These are phyloP conservation scores for Beauveria medogensis DNA, from an alignment of 2,329 filamentous ascomycete genomes.

Conservation along the genomic window DNA sequence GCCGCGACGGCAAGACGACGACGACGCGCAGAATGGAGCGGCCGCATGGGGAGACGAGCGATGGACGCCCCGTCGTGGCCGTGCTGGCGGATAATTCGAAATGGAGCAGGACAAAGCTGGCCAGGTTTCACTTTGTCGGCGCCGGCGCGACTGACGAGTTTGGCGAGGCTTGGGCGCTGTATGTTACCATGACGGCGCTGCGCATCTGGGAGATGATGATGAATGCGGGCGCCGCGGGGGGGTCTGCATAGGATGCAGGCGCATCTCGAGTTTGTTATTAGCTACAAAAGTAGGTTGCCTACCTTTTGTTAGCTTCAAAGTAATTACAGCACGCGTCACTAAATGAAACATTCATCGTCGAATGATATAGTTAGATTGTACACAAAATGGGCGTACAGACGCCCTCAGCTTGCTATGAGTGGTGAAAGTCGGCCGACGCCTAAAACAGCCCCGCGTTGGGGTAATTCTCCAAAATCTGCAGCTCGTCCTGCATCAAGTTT, in stretches of 20 bases:
- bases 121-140: slow-evolving; percentile 32
- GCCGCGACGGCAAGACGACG: not conserved
- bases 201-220: slow-evolving; percentile 7
- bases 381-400: not conserved
- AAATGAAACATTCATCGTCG: no score
- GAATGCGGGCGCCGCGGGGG: not conserved
- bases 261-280: no score
- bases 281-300: no score
- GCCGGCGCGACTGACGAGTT: slow-evolving; percentile 29
- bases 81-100: slow-evolving; percentile 20
- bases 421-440: not conserved
- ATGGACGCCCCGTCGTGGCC: slow-evolving; percentile 34
- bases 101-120: slow-evolving; percentile 19
- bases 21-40: not conserved
- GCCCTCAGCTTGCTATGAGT: not conserved
- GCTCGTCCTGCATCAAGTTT: slow-evolving; percentile 8
- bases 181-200: slow-evolving; percentile 25
- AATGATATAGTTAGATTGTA: not conserved
- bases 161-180: slow-evolving; percentile 34
- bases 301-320: no score
- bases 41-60: slow-evolving; percentile 19
- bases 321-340: no score
- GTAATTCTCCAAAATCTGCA: slow-evolving; percentile 7
- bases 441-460: not conserved
- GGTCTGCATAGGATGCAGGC: no score